Evolutionary conservation across 345 rosid genomes (phyloP), one percentile per base, ranked within the genome.

Genomic region (Acer negundo): DNA sequence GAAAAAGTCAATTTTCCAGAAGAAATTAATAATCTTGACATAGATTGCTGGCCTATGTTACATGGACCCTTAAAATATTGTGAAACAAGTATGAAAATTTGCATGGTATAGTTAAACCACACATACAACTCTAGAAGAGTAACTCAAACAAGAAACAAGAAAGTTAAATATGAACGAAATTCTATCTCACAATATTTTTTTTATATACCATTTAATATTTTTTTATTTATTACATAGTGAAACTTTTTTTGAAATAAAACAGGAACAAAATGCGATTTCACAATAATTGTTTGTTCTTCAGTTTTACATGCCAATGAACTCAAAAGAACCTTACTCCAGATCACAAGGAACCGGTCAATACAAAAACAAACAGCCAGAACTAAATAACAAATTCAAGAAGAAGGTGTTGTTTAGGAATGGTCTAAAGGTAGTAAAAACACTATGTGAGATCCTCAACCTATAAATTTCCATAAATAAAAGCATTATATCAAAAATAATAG

Each of bases 381-480:
- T n/a, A 22, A 59, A 22, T 59, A n/a, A 2, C 63, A 58, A 51
- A n/a, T 20, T 2, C 62, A 59, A 20, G 63, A 49, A 11, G 5
- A n/a, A 59, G 24, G 26, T 9, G 17, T 19, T 22, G 63, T 10
- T 59, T 7, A 16, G 10, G 26, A n/a, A 59, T 20, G 63, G 63
- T 59, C 63, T 22, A 22, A 2, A 59, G 63, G 63, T 0, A 59
- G 26, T 20, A 59, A 59, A 22, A 59, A n/a, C 26, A 59, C 10
- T 20, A n/a, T 0, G 22, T 22, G 26, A 7, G 63, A 59, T 20
- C 63, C 10, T n/a, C 23, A 59, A 20, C 26, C 63, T 9, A 59
- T 2, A 77, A 65, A 64, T 4, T 46, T 73, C 53, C 67, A 56
- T 63, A 76, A 59, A 40, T 63, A 49, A 70, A 70, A 47, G 22